A percentile compares a stretch with the other conserved stretches of the same genome.
phyloP scores from a whole-genome alignment of 305 asterid genomes.

The Andrographis paniculata region DNA sequence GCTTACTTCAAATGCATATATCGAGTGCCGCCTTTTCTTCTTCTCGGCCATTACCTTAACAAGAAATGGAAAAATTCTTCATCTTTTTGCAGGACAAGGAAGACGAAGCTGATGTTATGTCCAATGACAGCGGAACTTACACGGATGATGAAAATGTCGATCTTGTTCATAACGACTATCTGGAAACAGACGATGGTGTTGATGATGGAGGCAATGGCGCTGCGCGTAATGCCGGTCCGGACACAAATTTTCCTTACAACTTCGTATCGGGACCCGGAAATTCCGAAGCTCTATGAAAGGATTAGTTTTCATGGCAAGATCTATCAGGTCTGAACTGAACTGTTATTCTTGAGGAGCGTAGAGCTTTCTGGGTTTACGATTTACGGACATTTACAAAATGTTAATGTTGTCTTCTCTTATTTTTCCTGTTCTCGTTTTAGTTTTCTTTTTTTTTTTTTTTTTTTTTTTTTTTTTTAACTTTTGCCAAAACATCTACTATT shows the following conservation, averaged over 20 bases:
- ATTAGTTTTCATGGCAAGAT: too few relatives aligned
- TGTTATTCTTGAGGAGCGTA: too few relatives aligned
- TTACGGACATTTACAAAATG: too few relatives aligned
- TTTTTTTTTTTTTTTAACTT: too few relatives aligned
- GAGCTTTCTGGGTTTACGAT: too few relatives aligned
- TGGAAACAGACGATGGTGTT: slow-evolving; percentile 29
- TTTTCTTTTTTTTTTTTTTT: too few relatives aligned
- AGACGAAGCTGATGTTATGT: slow-evolving; percentile 32
- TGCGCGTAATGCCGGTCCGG: slow-evolving; percentile 10
- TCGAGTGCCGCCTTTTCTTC: too few relatives aligned
- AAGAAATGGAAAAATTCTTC: not conserved
- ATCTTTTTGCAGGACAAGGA: slow-evolving; percentile 49
- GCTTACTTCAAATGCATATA: too few relatives aligned
- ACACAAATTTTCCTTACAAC: slow-evolving; percentile 31
- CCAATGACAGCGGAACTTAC: slow-evolving; percentile 26
- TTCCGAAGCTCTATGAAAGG: slow-evolving; percentile 19
- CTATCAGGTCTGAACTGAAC: too few relatives aligned
- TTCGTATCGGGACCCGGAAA: slow-evolving; percentile 27
- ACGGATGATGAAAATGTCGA: slow-evolving; percentile 20
- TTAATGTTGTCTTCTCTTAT: too few relatives aligned
- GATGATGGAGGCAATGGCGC: slow-evolving; percentile 22
- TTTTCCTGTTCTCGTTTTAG: too few relatives aligned
- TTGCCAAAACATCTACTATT: too few relatives aligned
- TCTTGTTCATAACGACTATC: slow-evolving; percentile 12
- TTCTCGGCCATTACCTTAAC: not conserved